Conservation (phyloP, 2,329 filamentous ascomycete species). For the Cordyceps tenuipes region DNA sequence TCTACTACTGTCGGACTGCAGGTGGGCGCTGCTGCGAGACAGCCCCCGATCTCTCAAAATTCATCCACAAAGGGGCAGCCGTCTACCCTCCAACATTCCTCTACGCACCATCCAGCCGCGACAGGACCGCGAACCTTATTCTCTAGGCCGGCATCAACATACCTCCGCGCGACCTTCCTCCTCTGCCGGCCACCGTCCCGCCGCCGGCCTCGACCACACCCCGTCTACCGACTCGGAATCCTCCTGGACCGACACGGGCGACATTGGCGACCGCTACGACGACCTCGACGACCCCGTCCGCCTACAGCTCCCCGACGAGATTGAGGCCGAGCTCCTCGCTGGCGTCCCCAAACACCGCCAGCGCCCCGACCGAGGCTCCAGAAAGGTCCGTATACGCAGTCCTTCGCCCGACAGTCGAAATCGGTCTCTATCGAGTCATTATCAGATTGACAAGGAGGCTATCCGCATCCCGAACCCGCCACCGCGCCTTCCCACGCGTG, state of each 20-base stretch:
- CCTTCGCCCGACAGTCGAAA: constrained; percentile 33
- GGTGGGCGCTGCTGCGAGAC: constrained; percentile 65
- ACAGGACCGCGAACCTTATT: constrained; percentile 22
- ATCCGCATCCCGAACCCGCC: constrained; percentile 70
- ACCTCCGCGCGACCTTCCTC: constrained; percentile 40
- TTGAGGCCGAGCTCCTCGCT: constrained; percentile 54
- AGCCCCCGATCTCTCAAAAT: constrained; percentile 78
- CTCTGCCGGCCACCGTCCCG: constrained; percentile 38
- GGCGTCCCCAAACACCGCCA: constrained; percentile 37
- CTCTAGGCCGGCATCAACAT: constrained; percentile 31
- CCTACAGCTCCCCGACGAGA: constrained; percentile 56
- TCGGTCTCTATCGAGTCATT: constrained; percentile 29
- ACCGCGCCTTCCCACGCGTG: constrained; percentile 53
- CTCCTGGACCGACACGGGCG: constrained; percentile 89
- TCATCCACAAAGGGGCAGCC: constrained; percentile 62
- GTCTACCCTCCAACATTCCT: constrained; percentile 77
- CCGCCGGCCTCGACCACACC: constrained; percentile 14
- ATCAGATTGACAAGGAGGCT: constrained; percentile 58
- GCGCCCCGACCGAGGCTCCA: constrained; percentile 26
- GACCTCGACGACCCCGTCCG: constrained; percentile 76
- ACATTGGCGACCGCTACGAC: constrained; percentile 84
- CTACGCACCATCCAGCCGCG: constrained; percentile 60
- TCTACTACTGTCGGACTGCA: constrained; percentile 25
- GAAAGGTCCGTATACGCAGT: constrained; percentile 62
- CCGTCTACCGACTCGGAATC: constrained; percentile 53